These are phyloP conservation scores for Acanthamoeba castellanii DNA, from an alignment of 208 protist genomes.

Conservation along the genomic window DNA sequence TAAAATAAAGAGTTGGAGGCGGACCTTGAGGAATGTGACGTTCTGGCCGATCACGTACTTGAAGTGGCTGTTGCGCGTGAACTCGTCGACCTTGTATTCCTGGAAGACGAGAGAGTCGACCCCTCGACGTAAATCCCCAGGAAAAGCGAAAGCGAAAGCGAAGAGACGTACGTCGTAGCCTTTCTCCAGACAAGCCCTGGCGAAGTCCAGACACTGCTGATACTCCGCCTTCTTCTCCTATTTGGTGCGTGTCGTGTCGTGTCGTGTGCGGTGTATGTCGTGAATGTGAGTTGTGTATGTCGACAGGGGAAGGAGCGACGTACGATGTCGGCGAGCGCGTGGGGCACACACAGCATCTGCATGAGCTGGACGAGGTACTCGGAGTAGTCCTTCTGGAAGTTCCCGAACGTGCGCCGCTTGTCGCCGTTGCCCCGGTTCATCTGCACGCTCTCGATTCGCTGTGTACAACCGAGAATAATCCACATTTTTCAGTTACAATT, in stretches of 20 bases:
- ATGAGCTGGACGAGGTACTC: constrained; percentile 35
- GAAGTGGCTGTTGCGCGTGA: constrained; percentile 32
- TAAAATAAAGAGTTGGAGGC: background rate
- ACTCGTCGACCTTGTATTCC: constrained; percentile 41
- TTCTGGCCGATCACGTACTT: constrained; percentile 60
- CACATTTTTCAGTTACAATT: background rate
- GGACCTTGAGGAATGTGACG: constrained; percentile 56
- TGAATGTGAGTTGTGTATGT: background rate
- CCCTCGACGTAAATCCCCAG: background rate
- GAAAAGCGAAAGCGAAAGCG: background rate
- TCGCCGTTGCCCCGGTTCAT: constrained; percentile 8
- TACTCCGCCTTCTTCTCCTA: constrained; percentile 1
- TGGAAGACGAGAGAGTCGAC: background rate
- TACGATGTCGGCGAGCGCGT: background rate
- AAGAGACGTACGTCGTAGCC: background rate
- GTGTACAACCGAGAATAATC: too few species aligned
- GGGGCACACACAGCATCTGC: constrained; percentile 9
- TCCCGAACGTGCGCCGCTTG: constrained; percentile 41
- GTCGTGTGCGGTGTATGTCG: too few species aligned
- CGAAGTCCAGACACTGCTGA: constrained; percentile 20
- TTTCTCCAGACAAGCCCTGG: background rate
- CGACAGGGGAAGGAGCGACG: too few species aligned
- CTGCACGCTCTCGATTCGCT: constrained; percentile 24
- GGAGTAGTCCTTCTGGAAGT: constrained; percentile 46
- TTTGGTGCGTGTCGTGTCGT: background rate